Evolutionary conservation across 257 asterid species (phyloP).

Genomic region (Penstemon newberryi): DNA sequence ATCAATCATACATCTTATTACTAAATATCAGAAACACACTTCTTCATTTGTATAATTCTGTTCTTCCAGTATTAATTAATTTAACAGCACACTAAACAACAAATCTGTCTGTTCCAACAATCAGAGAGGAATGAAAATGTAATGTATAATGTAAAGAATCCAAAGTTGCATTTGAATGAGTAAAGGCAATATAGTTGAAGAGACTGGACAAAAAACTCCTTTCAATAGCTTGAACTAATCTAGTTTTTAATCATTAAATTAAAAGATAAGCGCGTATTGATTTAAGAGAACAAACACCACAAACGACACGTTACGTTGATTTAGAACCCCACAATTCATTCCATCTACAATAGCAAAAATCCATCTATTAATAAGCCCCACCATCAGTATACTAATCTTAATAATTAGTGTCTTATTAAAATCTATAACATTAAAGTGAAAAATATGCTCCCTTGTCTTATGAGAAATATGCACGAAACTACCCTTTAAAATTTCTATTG

Average conservation of each 20-base stretch:
- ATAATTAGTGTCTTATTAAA: neutral
- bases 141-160: slow-evolving; percentile 40
- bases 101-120: slow-evolving; percentile 29
- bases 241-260: slow-evolving; percentile 21
- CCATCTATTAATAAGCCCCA: slow-evolving; percentile 37
- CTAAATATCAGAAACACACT: neutral
- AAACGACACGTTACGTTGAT: slow-evolving; percentile 49
- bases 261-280: slow-evolving; percentile 26
- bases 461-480: no score
- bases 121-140: slow-evolving; percentile 20
- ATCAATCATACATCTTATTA: neutral
- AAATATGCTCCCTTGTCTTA: no score
- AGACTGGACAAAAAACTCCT: slow-evolving; percentile 43
- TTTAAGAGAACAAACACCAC: slow-evolving; percentile 36
- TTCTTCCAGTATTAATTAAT: neutral
- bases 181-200: slow-evolving; percentile 32
- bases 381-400: slow-evolving; percentile 30
- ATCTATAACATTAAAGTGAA: no score
- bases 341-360: slow-evolving; percentile 49
- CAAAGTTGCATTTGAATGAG: slow-evolving; percentile 39
- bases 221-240: slow-evolving; percentile 22
- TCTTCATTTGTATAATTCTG: neutral
- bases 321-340: slow-evolving; percentile 50
- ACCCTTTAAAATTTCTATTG: no score
- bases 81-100: slow-evolving; percentile 16